Conservation (phyloP, 768 basidiomycete species). For the Lentinula detonsa region DNA sequence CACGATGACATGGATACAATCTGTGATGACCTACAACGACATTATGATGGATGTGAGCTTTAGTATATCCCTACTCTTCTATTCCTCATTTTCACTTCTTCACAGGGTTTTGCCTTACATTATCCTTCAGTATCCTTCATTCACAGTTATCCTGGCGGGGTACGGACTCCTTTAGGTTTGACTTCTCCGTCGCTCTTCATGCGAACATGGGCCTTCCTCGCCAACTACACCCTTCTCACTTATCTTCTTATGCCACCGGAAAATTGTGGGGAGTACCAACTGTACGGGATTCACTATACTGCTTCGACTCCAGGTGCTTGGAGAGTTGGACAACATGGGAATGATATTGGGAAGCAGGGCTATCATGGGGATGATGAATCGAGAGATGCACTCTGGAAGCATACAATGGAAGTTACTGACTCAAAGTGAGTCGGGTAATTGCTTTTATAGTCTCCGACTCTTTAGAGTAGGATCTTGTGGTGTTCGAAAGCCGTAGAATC, state of each 20-base stretch:
- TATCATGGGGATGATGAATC: conserved; percentile 32
- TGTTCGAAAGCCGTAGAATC: no score
- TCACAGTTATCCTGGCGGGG: neutral
- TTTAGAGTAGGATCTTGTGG: no score
- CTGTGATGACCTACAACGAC: conserved; percentile 26
- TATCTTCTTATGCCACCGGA: neutral
- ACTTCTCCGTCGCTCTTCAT: neutral
- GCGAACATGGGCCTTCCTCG: neutral
- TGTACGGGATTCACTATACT: neutral
- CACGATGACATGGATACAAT: conserved; percentile 13
- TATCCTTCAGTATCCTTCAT: neutral
- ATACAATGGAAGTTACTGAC: conserved; percentile 15
- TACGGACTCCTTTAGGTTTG: neutral
- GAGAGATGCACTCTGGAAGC: conserved; percentile 31
- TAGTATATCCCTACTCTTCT: neutral
- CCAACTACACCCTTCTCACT: neutral
- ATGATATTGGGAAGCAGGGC: conserved; percentile 23
- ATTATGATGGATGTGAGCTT: conserved; percentile 25
- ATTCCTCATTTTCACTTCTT: neutral
- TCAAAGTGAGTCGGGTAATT: neutral
- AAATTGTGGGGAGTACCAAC: conserved; percentile 1
- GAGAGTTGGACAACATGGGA: conserved; percentile 25
- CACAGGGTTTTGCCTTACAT: neutral
- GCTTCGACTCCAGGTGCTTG: neutral
- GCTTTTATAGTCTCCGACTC: neutral